Base-by-base conservation (phyloP, 2,329 filamentous ascomycete genomes). In the Aspergillus flavus region DNA sequence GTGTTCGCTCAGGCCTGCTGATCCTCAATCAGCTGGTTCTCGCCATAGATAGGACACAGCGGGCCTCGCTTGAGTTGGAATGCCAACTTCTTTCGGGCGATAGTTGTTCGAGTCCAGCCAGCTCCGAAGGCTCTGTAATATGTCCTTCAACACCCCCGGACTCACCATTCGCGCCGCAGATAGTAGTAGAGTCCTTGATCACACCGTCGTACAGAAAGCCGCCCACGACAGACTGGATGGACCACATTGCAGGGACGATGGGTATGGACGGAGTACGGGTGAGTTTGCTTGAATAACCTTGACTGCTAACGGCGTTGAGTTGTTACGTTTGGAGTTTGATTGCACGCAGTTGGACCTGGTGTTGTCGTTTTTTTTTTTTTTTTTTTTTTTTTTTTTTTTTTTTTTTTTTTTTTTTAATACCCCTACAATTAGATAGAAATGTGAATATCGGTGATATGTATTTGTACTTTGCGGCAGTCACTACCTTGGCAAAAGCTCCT, bases 171-270 rank as follows among this genome's bases (percentile, higher is more conserved):
- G 41, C 46, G 26, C 56, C 65, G 5, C 45, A 43, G 28, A 46
- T 72, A 21, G 57, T 66, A 23, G 60, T 72, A 5, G 58, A 64
- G 48, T 71, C 69, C 0, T 52, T 66, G 50, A 66, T 71, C 46
- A 67, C 64, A 2, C 63, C 66, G 2, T 63, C 66, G 3, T 63
- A 61, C 2, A 63, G 61, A 19, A 61, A 69, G 23, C 62, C 68
- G 9, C 64, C 67, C 0, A 69, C 66, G 2, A 67, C 68, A 1
- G 65, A 71, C 53, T 71, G 69, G 71, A 71, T 72, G 71, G 71
- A 72, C 34, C 68, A 64, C 16, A 61, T 72, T 43, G 60, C 66
- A 16, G 66, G 63, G 16, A 70, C 69, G 2, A 71, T 71, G 69
- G 71, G 71, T 2, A 58, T 72, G 60, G 69, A 68, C 46, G 70